Evolutionary conservation across 2,329 filamentous ascomycete genomes (phyloP).

Genomic region (Ilyonectria robusta): DNA sequence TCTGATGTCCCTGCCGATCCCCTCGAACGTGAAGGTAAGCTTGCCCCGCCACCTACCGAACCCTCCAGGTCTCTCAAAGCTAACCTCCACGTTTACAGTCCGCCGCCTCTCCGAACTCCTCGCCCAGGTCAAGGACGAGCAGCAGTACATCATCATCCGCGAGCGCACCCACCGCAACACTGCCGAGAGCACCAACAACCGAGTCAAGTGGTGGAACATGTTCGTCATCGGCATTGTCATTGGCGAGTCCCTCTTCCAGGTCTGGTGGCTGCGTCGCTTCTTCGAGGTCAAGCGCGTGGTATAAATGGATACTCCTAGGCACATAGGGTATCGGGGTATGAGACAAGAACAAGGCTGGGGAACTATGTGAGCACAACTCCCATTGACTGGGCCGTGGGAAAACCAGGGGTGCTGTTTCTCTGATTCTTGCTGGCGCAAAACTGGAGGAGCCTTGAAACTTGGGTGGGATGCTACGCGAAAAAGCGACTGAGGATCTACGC

Average conservation of each 20-base stretch:
- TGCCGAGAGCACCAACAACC: conserved; percentile 95
- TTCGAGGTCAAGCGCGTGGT: conserved; percentile 87
- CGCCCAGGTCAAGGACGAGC: conserved; percentile 95
- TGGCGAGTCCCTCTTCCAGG: conserved; percentile 96
- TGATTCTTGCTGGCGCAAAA: conserved; percentile 43
- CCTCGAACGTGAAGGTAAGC: conserved; percentile 87
- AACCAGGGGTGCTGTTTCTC: conserved; percentile 34
- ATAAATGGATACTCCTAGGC: conserved; percentile 51
- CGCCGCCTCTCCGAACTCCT: conserved; percentile 87
- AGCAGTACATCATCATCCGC: conserved; percentile 94
- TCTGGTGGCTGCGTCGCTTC: conserved; percentile 99
- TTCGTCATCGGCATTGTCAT: conserved; percentile 93
- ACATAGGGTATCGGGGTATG: background rate
- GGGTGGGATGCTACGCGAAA: conserved; percentile 37
- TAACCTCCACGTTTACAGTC: conserved; percentile 65
- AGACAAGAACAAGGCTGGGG: conserved; percentile 11
- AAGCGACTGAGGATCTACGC: conserved; percentile 34
- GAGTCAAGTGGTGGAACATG: conserved; percentile 99
- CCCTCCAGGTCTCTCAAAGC: conserved; percentile 19
- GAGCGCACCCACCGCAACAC: conserved; percentile 98
- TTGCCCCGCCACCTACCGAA: background rate
- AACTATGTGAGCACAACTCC: conserved; percentile 10
- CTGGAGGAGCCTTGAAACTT: conserved; percentile 31
- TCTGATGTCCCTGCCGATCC: conserved; percentile 87
- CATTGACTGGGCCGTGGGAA: conserved; percentile 22